Evolutionary conservation across 1,284 basidiomycete species (phyloP), one percentile per base, ranked within the genome.

Genomic region (Apiotrichum gracile): DNA sequence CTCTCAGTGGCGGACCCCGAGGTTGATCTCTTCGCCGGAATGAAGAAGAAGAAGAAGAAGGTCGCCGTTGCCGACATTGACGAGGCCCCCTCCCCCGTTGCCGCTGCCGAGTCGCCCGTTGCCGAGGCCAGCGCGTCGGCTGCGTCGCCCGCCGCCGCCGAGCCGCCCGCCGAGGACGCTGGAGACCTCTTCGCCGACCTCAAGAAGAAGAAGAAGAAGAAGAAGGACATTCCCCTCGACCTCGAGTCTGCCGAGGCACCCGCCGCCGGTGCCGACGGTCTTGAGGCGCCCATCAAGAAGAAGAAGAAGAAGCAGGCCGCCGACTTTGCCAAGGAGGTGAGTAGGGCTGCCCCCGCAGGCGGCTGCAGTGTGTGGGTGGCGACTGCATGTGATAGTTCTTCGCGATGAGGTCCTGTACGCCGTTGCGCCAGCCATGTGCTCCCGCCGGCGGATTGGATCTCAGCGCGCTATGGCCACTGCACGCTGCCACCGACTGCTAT

Each of bases 281-380:
- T 38, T n/a, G 76, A 77, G 54, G 55, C 78, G 25, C 77, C 78
- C 56, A 76, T 77, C 61, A 79, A 78, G 75, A 80, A 79, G 70
- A 78, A 78, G 62, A 67, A 69, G 53, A 78, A 77, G 61, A 77
- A 76, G 68, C 66, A 68, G 16, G 76, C 78, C 8, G 74, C 78
- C 44, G 79, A 79, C 58, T 74, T 80, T 66, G 91, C 93, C 79
- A 92, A 91, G 74, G 90, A 93, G 76, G 63, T 65, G 49, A 41
- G 65, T 61, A 19, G n/a, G n/a, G n/a, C n/a, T n/a, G n/a, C n/a
- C n/a, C n/a, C n/a, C n/a, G n/a, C n/a, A n/a, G n/a, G n/a, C n/a
- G n/a, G n/a, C n/a, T n/a, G n/a, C n/a, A n/a, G n/a, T n/a, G n/a
- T n/a, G n/a, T n/a, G n/a, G n/a, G n/a, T n/a, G n/a, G n/a, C n/a